Evolutionary conservation across 176 grass and related monocot genomes (phyloP).

Genomic region (Coix lacrymajobi): DNA sequence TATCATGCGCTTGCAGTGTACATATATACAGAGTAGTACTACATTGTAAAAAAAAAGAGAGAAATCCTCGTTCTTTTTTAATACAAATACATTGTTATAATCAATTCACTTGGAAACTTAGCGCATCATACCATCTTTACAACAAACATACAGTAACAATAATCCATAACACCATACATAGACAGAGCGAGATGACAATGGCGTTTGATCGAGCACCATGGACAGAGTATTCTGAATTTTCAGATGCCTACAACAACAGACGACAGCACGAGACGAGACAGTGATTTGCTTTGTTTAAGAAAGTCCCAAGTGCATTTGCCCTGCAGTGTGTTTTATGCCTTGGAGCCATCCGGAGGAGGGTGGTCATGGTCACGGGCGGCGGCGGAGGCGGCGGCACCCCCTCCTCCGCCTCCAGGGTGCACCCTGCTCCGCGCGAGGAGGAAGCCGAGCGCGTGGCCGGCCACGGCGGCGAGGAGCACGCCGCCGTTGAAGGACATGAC

Average conservation of each 20-base stretch:
- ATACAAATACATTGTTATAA: no score
- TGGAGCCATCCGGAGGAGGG: neutral
- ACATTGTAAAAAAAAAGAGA: neutral
- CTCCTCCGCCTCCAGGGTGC: neutral
- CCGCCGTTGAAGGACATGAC: constrained; percentile 58
- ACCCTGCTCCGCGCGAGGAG: constrained; percentile 57
- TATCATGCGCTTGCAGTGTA: neutral
- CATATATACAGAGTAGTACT: no score
- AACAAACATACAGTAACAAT: neutral
- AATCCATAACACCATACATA: neutral
- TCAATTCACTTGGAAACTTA: neutral
- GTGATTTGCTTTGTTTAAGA: neutral
- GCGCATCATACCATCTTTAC: neutral
- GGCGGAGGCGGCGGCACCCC: neutral
- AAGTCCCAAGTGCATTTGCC: neutral
- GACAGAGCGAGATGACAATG: neutral
- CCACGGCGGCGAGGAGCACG: constrained; percentile 43
- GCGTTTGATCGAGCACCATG: neutral
- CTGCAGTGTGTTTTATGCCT: neutral
- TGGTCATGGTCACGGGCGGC: neutral
- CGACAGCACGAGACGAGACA: neutral
- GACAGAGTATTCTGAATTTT: neutral
- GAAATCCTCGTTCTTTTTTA: neutral
- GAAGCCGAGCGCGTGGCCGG: constrained; percentile 59
- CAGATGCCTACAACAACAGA: neutral